Conservation (phyloP, 208 protist genomes). For the Leishmania tropica region DNA sequence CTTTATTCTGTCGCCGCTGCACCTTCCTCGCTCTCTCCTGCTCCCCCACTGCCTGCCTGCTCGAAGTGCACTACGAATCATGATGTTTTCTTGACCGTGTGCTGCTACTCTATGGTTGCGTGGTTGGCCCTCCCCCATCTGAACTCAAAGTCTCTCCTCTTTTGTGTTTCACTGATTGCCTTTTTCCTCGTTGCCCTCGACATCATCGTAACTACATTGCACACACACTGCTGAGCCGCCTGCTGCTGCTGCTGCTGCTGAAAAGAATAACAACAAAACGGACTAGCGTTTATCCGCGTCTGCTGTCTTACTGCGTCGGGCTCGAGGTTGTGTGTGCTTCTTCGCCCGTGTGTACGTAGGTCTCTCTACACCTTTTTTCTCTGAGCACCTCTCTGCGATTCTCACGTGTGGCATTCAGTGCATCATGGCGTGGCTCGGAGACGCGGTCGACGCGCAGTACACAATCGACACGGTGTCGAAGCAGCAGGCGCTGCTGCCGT, state of each 20-base stretch:
- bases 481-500: conserved; percentile 72
- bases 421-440: conserved; percentile 67
- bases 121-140: not conserved
- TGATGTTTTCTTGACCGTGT: not conserved
- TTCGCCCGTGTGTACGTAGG: not conserved
- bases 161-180: not conserved
- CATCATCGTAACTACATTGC: not conserved
- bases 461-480: conserved; percentile 79
- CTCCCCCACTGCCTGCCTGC: not conserved
- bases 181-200: not conserved
- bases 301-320: not conserved
- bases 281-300: not conserved
- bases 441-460: conserved; percentile 67
- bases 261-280: not conserved
- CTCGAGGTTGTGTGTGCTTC: not conserved
- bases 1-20: not conserved
- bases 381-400: not conserved
- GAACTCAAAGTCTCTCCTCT: not conserved
- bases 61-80: not conserved
- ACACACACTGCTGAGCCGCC: not conserved
- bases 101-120: not conserved
- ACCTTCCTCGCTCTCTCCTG: not conserved
- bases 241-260: not conserved
- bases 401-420: not conserved
- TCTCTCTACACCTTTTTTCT: not conserved